Percentiles rank a stretch among this genome's conserved stretches.
Conservation (phyloP, 1,284 basidiomycete species). For the Puccinia novopanici region DNA sequence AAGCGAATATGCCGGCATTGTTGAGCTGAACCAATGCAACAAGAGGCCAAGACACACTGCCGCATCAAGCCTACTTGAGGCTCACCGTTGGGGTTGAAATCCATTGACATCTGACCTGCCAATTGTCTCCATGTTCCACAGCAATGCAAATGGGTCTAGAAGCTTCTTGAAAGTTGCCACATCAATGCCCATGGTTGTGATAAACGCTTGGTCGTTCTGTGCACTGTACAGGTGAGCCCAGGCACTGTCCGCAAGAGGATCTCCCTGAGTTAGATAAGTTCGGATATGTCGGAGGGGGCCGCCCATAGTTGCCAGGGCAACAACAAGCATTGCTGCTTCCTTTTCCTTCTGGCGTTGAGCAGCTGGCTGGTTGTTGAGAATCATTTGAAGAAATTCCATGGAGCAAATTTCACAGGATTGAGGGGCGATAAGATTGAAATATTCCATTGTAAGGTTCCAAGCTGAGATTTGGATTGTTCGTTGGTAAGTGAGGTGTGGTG, state of each 20-base stretch:
- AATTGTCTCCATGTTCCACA: not conserved
- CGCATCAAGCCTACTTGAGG: not conserved
- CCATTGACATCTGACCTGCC: too few relatives aligned
- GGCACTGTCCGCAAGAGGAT: not conserved
- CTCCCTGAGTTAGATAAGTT: not conserved
- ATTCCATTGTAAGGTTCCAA: too few relatives aligned
- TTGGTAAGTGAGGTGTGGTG: too few relatives aligned
- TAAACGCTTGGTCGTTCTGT: not conserved
- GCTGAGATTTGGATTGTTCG: too few relatives aligned
- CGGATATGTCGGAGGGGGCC: not conserved
- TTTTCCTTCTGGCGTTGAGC: too few relatives aligned
- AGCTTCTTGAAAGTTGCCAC: not conserved
- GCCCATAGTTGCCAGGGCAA: too few relatives aligned
- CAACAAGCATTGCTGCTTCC: too few relatives aligned
- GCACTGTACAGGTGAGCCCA: not conserved
- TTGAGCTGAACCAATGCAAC: constrained; percentile 3
- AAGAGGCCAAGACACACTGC: not conserved
- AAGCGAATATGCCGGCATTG: not conserved
- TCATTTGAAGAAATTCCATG: too few relatives aligned
- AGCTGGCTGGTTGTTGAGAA: too few relatives aligned
- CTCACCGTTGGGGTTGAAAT: not conserved
- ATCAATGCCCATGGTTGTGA: constrained; percentile 2
- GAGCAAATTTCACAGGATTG: too few relatives aligned
- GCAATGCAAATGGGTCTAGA: not conserved
- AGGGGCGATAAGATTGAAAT: too few relatives aligned